Conservation (phyloP, 257 asterid genomes). For the Craterostigma plantagineum region DNA sequence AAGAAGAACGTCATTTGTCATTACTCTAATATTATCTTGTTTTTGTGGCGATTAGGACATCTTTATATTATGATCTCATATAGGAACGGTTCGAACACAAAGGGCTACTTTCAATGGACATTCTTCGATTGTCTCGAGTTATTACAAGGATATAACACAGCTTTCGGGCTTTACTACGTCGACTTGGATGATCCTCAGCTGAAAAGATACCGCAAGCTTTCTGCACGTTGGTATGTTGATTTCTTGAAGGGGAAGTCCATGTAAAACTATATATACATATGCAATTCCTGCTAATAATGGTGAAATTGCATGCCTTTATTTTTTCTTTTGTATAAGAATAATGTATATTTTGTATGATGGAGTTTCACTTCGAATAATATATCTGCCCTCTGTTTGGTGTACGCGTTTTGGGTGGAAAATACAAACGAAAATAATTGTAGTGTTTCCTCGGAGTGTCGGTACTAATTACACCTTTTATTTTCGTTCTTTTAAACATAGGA, state of each 20-base stretch:
- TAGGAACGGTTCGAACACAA: slow-evolving; percentile 17
- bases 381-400: too few species aligned
- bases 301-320: too few species aligned
- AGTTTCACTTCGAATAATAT: too few species aligned
- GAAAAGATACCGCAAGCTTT: slow-evolving; percentile 19
- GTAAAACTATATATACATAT: too few species aligned
- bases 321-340: too few species aligned
- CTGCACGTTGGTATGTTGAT: slow-evolving; percentile 11
- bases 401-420: too few species aligned
- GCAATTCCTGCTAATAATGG: too few species aligned
- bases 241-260: slow-evolving; percentile 18
- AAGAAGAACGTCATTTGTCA: not conserved
- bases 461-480: too few species aligned
- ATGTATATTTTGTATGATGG: too few species aligned
- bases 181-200: slow-evolving; percentile 13
- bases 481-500: too few species aligned
- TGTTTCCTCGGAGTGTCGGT: too few species aligned
- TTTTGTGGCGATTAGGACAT: not conserved
- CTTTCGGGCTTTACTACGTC: slow-evolving; percentile 18
- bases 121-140: slow-evolving; percentile 27
- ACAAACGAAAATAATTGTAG: too few species aligned
- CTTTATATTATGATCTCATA: not conserved
- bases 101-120: slow-evolving; percentile 25
- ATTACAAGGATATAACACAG: slow-evolving; percentile 12
- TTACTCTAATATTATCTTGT: not conserved